phyloP scores from a whole-genome alignment of 306 rosid species.

The Calophaca sinica region DNA sequence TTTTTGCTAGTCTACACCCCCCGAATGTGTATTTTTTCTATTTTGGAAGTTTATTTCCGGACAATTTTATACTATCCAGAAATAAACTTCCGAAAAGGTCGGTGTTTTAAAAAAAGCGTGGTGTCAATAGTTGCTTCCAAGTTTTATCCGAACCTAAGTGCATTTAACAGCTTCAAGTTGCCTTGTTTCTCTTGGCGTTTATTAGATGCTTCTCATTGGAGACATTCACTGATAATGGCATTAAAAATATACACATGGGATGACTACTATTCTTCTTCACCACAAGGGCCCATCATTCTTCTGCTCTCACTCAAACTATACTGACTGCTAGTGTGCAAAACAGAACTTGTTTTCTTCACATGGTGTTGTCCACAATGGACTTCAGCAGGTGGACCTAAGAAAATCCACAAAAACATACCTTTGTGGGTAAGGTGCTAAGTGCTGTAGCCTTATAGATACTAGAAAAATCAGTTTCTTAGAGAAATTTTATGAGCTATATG shows the following conservation, averaged over 20 bases:
- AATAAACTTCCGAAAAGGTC: no score
- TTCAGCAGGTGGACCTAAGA: conserved; percentile 52
- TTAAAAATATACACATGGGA: conserved; percentile 67
- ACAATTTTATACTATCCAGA: no score
- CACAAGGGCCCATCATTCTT: conserved; percentile 57
- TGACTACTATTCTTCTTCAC: conserved; percentile 49
- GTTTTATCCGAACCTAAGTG: conserved; percentile 10
- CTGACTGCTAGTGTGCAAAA: conserved; percentile 33
- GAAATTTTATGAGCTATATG: conserved; percentile 13
- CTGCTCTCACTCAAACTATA: conserved; percentile 46
- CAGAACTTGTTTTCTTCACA: conserved; percentile 57
- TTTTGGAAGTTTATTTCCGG: no score
- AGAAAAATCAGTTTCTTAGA: conserved; percentile 9
- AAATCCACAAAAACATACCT: conserved; percentile 29
- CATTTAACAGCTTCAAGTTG: conserved; percentile 45
- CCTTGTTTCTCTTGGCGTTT: conserved; percentile 43
- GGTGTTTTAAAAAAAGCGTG: no score
- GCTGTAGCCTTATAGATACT: background rate
- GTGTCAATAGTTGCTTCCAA: no score
- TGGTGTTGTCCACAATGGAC: conserved; percentile 53
- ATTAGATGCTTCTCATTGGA: conserved; percentile 37
- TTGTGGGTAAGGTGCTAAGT: background rate
- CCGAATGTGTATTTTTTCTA: no score
- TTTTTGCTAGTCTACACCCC: no score
- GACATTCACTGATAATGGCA: conserved; percentile 52